Percentiles rank a stretch among this genome's conserved stretches.
Evolutionary conservation across 2,329 filamentous ascomycete species (phyloP).

Genomic region (Hansfordia pulvinata): DNA sequence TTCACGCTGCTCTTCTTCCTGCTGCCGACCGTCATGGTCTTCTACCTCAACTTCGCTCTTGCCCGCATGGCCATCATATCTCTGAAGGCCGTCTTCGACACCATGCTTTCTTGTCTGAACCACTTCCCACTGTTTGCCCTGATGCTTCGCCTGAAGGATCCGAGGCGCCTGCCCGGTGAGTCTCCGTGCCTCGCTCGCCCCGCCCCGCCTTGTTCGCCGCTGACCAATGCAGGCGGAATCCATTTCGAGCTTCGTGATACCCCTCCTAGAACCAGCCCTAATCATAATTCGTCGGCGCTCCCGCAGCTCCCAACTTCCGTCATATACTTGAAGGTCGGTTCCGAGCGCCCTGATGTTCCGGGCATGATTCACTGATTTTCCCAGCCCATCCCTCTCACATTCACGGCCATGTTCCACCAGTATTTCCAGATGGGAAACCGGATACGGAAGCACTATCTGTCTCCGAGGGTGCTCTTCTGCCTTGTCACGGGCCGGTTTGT

Average conservation of each 20-base stretch:
- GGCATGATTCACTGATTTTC: neutral
- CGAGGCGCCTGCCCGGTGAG: slow-evolving; percentile 69
- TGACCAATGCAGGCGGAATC: slow-evolving; percentile 67
- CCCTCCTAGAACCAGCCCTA: slow-evolving; percentile 31
- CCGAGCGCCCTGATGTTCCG: neutral
- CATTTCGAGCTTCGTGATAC: slow-evolving; percentile 80
- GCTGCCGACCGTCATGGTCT: slow-evolving; percentile 86
- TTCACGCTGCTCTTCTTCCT: slow-evolving; percentile 94
- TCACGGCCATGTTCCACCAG: slow-evolving; percentile 91
- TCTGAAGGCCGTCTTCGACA: slow-evolving; percentile 83
- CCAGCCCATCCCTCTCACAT: slow-evolving; percentile 75
- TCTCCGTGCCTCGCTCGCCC: slow-evolving; percentile 4
- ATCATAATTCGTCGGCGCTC: slow-evolving; percentile 12
- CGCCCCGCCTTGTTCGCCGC: too few species aligned
- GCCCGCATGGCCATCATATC: slow-evolving; percentile 92
- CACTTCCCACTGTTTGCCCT: slow-evolving; percentile 95
- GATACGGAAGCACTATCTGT: slow-evolving; percentile 90
- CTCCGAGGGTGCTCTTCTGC: slow-evolving; percentile 74
- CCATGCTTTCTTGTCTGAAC: slow-evolving; percentile 82
- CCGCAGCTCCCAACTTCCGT: slow-evolving; percentile 56
- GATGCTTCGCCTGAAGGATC: slow-evolving; percentile 93
- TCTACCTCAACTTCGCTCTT: slow-evolving; percentile 91
- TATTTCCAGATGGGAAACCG: slow-evolving; percentile 92
- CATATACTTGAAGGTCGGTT: slow-evolving; percentile 66
- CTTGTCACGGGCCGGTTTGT: slow-evolving; percentile 86